Percentiles rank a stretch among this genome's conserved stretches.
Evolutionary conservation across 148 eudicot genomes (phyloP).

Genomic region (Heliosperma pusillum): DNA sequence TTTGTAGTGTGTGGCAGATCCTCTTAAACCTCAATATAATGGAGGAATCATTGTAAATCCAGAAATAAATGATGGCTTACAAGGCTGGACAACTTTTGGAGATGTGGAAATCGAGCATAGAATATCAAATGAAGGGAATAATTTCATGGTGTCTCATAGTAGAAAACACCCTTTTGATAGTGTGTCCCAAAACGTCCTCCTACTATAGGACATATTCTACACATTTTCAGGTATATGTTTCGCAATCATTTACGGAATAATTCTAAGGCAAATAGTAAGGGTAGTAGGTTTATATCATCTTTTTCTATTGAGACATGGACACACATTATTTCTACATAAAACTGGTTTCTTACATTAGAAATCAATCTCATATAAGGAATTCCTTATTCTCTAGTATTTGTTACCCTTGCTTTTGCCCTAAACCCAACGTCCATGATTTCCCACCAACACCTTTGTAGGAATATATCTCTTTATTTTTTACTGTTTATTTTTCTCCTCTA

Average conservation of each 20-base stretch:
- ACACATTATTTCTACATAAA: no score
- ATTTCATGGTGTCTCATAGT: slow-evolving; percentile 40
- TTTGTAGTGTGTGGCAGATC: slow-evolving; percentile 49
- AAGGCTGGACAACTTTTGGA: slow-evolving; percentile 52
- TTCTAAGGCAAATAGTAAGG: no score
- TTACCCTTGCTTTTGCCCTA: no score
- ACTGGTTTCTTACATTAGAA: no score
- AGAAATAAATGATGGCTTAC: slow-evolving; percentile 38
- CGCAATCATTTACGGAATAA: not conserved
- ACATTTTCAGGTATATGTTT: slow-evolving; percentile 47
- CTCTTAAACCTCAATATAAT: slow-evolving; percentile 47
- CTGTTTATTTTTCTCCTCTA: no score
- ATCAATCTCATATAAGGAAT: no score
- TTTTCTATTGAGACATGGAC: no score
- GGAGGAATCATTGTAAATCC: slow-evolving; percentile 67
- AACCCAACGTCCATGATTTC: no score
- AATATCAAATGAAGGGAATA: slow-evolving; percentile 35
- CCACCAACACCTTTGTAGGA: no score
- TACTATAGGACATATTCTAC: slow-evolving; percentile 35
- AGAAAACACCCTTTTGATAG: slow-evolving; percentile 39
- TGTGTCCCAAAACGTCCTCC: slow-evolving; percentile 36
- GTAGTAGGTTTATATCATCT: no score
- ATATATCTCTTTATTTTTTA: no score
- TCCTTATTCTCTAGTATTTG: no score
- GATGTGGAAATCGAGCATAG: slow-evolving; percentile 31